Evolutionary conservation across 2,329 filamentous ascomycete genomes (phyloP).

Genomic region (Calycina marina): DNA sequence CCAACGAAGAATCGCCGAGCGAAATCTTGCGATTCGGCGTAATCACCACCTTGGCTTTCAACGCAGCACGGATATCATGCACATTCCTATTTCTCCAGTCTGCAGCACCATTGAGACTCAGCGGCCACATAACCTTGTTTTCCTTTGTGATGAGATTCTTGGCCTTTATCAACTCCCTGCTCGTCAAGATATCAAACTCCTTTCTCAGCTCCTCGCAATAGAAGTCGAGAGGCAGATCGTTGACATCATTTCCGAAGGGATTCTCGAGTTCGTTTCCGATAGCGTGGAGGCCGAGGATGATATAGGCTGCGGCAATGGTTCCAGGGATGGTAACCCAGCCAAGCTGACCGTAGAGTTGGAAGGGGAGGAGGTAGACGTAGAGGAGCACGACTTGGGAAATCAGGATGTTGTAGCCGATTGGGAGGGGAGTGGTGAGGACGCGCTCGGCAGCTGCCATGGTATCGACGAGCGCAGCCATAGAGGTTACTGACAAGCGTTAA

Average conservation of each 20-base stretch:
- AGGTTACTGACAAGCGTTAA: conserved; percentile 7
- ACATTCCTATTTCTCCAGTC: conserved; percentile 30
- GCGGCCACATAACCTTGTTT: conserved; percentile 24
- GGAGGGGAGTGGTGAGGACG: conserved; percentile 68
- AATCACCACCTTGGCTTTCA: conserved; percentile 18
- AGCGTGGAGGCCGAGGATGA: conserved; percentile 62
- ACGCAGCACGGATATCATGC: conserved; percentile 27
- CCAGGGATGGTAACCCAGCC: conserved; percentile 66
- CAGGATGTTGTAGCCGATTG: conserved; percentile 69
- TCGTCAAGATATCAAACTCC: conserved; percentile 56
- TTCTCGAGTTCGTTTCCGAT: conserved; percentile 78
- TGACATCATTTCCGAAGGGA: conserved; percentile 71
- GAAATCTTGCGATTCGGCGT: no score
- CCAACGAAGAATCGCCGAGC: no score
- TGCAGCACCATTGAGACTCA: conserved; percentile 26
- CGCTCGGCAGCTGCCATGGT: conserved; percentile 59
- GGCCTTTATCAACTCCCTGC: conserved; percentile 10
- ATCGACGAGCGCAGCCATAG: conserved; percentile 52
- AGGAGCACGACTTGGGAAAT: conserved; percentile 80
- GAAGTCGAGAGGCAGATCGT: conserved; percentile 62
- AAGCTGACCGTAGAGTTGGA: conserved; percentile 55
- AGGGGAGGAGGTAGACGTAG: conserved; percentile 67
- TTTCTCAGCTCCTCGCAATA: conserved; percentile 62
- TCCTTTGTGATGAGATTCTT: conserved; percentile 1
- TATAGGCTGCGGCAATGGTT: conserved; percentile 58